Evolutionary conservation across 164 flowering plant genomes (phyloP).

Genomic region (Annona cherimola): DNA sequence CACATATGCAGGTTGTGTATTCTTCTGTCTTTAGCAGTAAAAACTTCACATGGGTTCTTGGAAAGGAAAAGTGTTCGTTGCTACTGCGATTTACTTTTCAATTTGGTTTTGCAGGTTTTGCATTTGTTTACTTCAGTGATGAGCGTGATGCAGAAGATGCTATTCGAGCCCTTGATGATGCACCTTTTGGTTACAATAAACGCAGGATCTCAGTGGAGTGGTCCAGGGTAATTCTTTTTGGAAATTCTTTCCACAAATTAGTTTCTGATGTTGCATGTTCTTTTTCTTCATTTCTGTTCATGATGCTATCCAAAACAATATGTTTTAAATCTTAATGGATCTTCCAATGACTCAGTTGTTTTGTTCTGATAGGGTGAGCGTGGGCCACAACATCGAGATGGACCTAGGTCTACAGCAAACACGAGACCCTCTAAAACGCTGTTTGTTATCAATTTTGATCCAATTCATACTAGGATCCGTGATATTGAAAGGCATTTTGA

Average conservation of each 20-base stretch:
- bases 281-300: background rate
- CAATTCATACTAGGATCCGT: constrained; percentile 51
- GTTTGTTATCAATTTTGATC: constrained; percentile 91
- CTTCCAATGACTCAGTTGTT: background rate
- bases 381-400: constrained; percentile 50
- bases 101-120: constrained; percentile 59
- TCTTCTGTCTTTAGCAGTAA: constrained; percentile 29
- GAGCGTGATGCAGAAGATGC: constrained; percentile 96
- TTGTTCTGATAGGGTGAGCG: constrained; percentile 47
- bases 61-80: background rate
- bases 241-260: background rate
- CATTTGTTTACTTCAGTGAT: constrained; percentile 91
- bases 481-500: constrained; percentile 86
- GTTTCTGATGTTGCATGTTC: background rate
- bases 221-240: constrained; percentile 56
- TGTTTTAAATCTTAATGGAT: background rate
- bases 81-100: background rate
- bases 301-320: background rate
- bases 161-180: constrained; percentile 64
- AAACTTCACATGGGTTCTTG: constrained; percentile 18
- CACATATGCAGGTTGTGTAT: constrained; percentile 81
- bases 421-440: constrained; percentile 83
- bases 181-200: constrained; percentile 71
- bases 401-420: constrained; percentile 47
- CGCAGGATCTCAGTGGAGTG: constrained; percentile 86